A percentile compares a stretch with the other conserved stretches of the same genome.
Conservation (phyloP, 2,329 filamentous ascomycete genomes). For the Verticillium tricorpus region DNA sequence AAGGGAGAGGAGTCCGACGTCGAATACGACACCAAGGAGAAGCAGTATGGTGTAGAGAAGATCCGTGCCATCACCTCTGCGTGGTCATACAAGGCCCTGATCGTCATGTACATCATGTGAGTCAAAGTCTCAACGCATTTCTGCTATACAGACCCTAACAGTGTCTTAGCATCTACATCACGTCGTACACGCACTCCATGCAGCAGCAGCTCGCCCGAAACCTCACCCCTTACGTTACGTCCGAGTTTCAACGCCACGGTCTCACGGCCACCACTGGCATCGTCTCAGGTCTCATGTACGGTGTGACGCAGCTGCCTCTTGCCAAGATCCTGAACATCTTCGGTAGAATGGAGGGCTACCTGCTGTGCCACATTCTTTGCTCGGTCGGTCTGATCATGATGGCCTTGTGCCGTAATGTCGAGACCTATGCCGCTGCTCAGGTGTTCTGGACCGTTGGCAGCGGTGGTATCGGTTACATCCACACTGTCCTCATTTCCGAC, state of each 20-base stretch:
- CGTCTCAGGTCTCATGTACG: constrained; percentile 43
- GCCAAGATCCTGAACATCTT: constrained; percentile 46
- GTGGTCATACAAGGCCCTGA: constrained; percentile 31
- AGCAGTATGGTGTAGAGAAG: constrained; percentile 33
- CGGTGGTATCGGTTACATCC: constrained; percentile 21
- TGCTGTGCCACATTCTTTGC: constrained; percentile 20
- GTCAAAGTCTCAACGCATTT: constrained; percentile 3
- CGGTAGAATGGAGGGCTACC: constrained; percentile 42
- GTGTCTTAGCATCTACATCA: constrained; percentile 29
- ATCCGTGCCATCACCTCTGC: constrained; percentile 34
- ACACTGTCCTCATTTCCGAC: constrained; percentile 26
- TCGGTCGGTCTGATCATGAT: constrained; percentile 45
- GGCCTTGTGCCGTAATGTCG: constrained; percentile 48
- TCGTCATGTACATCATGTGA: constrained; percentile 34
- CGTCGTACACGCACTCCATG: constrained; percentile 31
- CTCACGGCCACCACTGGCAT: constrained; percentile 61
- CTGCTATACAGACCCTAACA: too few relatives aligned
- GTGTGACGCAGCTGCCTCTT: constrained; percentile 33
- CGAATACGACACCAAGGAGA: constrained; percentile 19
- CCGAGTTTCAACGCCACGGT: constrained; percentile 59
- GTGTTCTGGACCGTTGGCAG: constrained; percentile 55
- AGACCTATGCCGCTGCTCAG: constrained; percentile 36
- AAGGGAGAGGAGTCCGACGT: constrained; percentile 9
- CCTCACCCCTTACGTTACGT: constrained; percentile 61
- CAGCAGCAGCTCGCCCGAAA: constrained; percentile 36